Conservation (phyloP, 1,284 basidiomycete species). For the Exobasidium cylindrosporum region DNA sequence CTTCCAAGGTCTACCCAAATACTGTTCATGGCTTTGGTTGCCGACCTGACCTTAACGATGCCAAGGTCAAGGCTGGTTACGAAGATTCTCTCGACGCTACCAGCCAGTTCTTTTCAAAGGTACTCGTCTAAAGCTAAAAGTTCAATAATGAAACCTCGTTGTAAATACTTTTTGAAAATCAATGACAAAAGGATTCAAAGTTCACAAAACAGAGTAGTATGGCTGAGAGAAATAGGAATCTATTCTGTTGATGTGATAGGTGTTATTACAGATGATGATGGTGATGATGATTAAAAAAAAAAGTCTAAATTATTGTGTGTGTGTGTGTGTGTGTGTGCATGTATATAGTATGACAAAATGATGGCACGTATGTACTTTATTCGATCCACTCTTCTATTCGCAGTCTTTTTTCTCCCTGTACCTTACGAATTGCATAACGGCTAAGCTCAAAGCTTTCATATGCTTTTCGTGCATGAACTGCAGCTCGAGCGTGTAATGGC, state of each 20-base stretch:
- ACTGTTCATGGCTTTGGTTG: slow-evolving; percentile 24
- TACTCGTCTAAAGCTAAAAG: background rate
- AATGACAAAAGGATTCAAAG: too few relatives aligned
- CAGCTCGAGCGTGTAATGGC: slow-evolving; percentile 32
- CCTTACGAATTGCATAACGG: slow-evolving; percentile 35
- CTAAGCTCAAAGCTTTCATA: slow-evolving; percentile 37
- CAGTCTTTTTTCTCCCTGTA: slow-evolving; percentile 18
- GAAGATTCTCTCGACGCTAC: slow-evolving; percentile 17
- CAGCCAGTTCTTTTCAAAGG: slow-evolving; percentile 18
- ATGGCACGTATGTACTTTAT: too few relatives aligned
- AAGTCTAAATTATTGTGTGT: too few relatives aligned
- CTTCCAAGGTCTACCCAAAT: slow-evolving; percentile 17
- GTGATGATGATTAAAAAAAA: too few relatives aligned
- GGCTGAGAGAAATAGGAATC: too few relatives aligned
- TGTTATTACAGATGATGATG: too few relatives aligned
- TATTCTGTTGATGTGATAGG: too few relatives aligned
- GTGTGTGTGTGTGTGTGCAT: too few relatives aligned
- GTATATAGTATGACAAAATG: too few relatives aligned
- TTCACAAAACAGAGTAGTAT: too few relatives aligned
- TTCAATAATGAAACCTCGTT: background rate
- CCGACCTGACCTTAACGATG: slow-evolving; percentile 18
- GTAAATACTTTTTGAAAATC: too few relatives aligned
- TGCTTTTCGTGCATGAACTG: slow-evolving; percentile 24
- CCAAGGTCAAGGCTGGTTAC: slow-evolving; percentile 18
- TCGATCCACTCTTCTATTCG: slow-evolving; percentile 31